phyloP scores from a whole-genome alignment of 306 rosid genomes.

The Pyrus betulifolia region DNA sequence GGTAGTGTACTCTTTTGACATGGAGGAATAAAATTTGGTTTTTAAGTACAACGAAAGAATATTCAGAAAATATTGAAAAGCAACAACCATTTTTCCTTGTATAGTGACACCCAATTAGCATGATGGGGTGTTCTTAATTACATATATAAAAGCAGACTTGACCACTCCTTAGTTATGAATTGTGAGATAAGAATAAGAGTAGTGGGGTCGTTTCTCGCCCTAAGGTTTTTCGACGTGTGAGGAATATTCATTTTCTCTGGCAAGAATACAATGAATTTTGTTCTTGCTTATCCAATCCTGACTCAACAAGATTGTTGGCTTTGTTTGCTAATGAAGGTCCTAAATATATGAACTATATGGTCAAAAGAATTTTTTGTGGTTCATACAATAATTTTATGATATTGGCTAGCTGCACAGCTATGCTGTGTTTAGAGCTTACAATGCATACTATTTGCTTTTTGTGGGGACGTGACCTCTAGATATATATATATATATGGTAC shows the following conservation, averaged over 20 bases:
- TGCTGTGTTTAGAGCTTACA: slow-evolving; percentile 32
- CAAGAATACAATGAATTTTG: slow-evolving; percentile 34
- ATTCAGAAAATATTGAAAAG: slow-evolving; percentile 50
- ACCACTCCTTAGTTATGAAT: slow-evolving; percentile 29
- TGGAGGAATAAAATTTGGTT: slow-evolving; percentile 14
- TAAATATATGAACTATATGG: background rate
- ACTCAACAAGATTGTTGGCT: background rate
- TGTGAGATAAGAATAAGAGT: slow-evolving; percentile 29
- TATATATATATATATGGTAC: background rate
- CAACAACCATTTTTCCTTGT: slow-evolving; percentile 39
- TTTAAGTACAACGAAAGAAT: slow-evolving; percentile 60
- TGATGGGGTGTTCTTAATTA: slow-evolving; percentile 31
- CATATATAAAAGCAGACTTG: slow-evolving; percentile 35
- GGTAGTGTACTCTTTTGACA: slow-evolving; percentile 36
- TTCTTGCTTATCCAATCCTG: slow-evolving; percentile 50
- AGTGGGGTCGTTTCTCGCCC: slow-evolving; percentile 27
- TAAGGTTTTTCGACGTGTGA: slow-evolving; percentile 24
- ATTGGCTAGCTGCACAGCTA: slow-evolving; percentile 23
- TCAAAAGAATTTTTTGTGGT: slow-evolving; percentile 34
- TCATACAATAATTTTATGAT: slow-evolving; percentile 32
- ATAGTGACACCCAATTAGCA: slow-evolving; percentile 23
- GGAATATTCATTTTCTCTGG: slow-evolving; percentile 69
- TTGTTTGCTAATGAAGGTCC: background rate
- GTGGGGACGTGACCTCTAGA: slow-evolving; percentile 34
- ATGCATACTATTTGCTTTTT: slow-evolving; percentile 43